Evolutionary conservation across 768 basidiomycete genomes (phyloP).

Genomic region (Amanita polypyramis): DNA sequence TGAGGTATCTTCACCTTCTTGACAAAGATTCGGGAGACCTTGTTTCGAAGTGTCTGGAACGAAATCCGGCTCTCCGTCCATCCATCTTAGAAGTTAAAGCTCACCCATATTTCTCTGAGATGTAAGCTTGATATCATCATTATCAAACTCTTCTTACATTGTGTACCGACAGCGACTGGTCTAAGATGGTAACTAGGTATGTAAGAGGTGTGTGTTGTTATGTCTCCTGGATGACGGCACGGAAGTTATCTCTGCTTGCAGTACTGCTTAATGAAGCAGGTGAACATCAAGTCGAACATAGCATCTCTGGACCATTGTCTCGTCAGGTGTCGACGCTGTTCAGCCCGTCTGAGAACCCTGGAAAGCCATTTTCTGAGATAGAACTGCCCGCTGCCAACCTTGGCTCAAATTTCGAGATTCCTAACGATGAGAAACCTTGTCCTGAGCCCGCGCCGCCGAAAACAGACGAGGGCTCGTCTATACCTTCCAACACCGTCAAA

Average conservation of each 20-base stretch:
- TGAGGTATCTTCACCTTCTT: constrained; percentile 14
- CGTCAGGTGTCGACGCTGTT: neutral
- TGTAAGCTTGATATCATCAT: constrained; percentile 26
- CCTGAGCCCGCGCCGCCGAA: neutral
- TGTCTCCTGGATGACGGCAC: neutral
- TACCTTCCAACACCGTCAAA: neutral
- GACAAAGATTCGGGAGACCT: constrained; percentile 4
- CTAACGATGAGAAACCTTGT: neutral
- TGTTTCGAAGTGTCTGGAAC: constrained; percentile 38
- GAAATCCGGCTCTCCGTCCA: constrained; percentile 39
- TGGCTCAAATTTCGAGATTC: neutral
- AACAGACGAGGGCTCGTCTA: neutral
- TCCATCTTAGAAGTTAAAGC: constrained; percentile 28
- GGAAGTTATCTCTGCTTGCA: neutral
- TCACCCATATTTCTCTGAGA: constrained; percentile 37
- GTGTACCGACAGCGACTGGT: constrained; percentile 26
- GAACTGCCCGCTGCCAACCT: neutral
- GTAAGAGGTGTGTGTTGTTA: constrained; percentile 17
- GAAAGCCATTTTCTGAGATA: neutral
- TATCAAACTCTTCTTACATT: constrained; percentile 4
- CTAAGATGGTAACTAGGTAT: constrained; percentile 20
- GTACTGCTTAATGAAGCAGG: neutral
- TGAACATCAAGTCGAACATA: neutral
- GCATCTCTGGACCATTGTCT: neutral
- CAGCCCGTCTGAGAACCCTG: neutral